Percentiles rank a stretch among this genome's conserved stretches.
Conservation (phyloP, 2,329 filamentous ascomycete species). For the Purpureocillium lavendulum region DNA sequence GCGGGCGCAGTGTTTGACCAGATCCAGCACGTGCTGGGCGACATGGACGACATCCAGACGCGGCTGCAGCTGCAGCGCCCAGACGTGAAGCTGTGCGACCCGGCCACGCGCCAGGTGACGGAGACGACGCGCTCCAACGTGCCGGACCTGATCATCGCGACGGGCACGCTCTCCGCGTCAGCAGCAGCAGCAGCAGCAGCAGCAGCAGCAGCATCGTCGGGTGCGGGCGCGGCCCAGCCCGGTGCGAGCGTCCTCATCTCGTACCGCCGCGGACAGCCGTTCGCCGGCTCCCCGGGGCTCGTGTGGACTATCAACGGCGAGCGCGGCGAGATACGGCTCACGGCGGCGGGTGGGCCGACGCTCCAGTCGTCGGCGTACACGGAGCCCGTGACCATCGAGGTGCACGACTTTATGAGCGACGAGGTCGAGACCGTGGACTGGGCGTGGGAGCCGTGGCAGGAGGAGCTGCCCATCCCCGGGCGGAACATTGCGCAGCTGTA, state of each 20-base stretch:
- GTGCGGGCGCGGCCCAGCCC: constrained; percentile 9
- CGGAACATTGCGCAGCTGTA: constrained; percentile 47
- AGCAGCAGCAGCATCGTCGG: neutral
- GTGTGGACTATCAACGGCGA: constrained; percentile 44
- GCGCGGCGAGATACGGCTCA: constrained; percentile 39
- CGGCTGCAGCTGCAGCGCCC: constrained; percentile 37
- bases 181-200: too few relatives aligned
- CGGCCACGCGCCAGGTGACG: constrained; percentile 18
- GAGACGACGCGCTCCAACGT: constrained; percentile 28
- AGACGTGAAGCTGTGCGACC: constrained; percentile 19
- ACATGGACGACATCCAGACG: constrained; percentile 28
- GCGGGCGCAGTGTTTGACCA: constrained; percentile 39
- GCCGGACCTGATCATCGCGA: constrained; percentile 30
- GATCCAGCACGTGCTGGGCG: constrained; percentile 35
- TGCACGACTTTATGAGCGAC: constrained; percentile 41
- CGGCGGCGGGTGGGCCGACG: constrained; percentile 15
- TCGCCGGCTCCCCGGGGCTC: constrained; percentile 35
- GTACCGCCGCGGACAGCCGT: constrained; percentile 38
- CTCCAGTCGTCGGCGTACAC: constrained; percentile 25
- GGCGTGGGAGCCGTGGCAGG: constrained; percentile 37
- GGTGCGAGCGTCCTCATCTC: constrained; percentile 34
- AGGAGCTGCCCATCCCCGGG: constrained; percentile 31
- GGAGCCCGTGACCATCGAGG: constrained; percentile 33
- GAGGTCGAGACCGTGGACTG: constrained; percentile 32
- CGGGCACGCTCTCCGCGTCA: neutral